Conservation (phyloP, 805 yeast genomes). For the Saccharomycopsis fermentans region DNA sequence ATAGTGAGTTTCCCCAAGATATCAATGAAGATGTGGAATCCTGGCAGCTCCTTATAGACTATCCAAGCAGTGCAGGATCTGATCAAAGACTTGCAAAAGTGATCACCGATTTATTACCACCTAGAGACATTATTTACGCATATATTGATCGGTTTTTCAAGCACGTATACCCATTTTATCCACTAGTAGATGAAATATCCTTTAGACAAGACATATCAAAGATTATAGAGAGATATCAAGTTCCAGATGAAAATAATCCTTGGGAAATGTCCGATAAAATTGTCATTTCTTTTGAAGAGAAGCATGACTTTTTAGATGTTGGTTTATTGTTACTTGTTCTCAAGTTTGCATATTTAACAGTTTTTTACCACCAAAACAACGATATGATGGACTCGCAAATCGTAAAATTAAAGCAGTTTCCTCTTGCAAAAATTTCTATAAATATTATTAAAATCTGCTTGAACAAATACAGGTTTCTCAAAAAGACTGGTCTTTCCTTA, state of each 20-base stretch:
- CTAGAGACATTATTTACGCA: constrained; percentile 34
- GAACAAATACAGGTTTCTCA: constrained; percentile 29
- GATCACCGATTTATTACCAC: constrained; percentile 33
- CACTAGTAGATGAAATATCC: constrained; percentile 32
- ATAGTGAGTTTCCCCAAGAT: background rate
- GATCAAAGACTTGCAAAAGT: background rate
- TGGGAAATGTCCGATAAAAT: constrained; percentile 23
- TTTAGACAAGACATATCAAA: constrained; percentile 26
- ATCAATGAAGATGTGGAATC: background rate
- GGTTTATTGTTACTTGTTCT: constrained; percentile 36
- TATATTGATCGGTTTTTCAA: constrained; percentile 34
- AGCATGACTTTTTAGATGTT: constrained; percentile 35
- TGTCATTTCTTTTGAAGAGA: constrained; percentile 27
- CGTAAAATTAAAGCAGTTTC: constrained; percentile 28
- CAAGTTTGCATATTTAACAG: constrained; percentile 33
- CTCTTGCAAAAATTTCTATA: constrained; percentile 31
- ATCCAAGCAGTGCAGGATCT: background rate
- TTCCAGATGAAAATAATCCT: background rate
- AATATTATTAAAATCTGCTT: constrained; percentile 32
- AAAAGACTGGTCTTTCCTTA: constrained; percentile 32
- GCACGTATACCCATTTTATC: constrained; percentile 37
- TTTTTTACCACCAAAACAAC: constrained; percentile 16
- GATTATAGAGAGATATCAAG: constrained; percentile 18
- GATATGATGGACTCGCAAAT: constrained; percentile 18
- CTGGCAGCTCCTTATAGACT: background rate